These are phyloP conservation scores for Glarea lozoyensis DNA, from an alignment of 495 filamentous ascomycete species.

Conservation along the genomic window DNA sequence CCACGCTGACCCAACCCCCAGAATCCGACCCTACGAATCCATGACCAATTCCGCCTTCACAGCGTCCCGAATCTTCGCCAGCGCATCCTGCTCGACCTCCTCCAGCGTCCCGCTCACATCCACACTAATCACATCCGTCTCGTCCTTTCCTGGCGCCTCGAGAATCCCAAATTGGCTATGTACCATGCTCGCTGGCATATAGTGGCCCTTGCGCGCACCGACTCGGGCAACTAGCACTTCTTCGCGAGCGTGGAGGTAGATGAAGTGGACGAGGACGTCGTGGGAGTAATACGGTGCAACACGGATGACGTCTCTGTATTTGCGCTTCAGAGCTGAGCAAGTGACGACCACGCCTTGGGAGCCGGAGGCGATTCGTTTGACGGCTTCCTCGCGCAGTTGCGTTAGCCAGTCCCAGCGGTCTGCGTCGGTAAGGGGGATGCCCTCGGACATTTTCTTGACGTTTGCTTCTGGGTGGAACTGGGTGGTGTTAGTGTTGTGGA, in stretches of 20 bases:
- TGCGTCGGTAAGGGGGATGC: conserved; percentile 81
- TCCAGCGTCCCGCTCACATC: conserved; percentile 61
- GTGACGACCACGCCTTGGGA: conserved; percentile 82
- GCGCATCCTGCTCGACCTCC: conserved; percentile 57
- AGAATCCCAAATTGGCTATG: conserved; percentile 79
- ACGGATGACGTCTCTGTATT: conserved; percentile 95
- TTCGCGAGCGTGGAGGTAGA: conserved; percentile 78
- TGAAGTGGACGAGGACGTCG: conserved; percentile 77
- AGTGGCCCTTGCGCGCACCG: conserved; percentile 65
- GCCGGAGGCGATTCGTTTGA: conserved; percentile 33
- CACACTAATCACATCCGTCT: conserved; percentile 77
- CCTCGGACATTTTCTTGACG: conserved; percentile 87
- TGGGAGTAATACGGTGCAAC: conserved; percentile 62
- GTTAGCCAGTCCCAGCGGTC: conserved; percentile 99
- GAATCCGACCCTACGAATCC: conserved; percentile 3
- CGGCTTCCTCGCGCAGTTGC: conserved; percentile 71
- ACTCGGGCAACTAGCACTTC: conserved; percentile 68
- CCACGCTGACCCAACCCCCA: background rate
- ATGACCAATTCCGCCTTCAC: conserved; percentile 6
- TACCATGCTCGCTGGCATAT: conserved; percentile 98
- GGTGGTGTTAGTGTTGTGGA: conserved; percentile 12
- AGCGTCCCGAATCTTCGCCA: conserved; percentile 38
- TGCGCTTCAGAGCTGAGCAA: conserved; percentile 91
- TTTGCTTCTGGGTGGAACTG: conserved; percentile 83
- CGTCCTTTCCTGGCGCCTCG: conserved; percentile 67